Base-by-base conservation (phyloP, 345 rosid species). In the Syzygium grande region DNA sequence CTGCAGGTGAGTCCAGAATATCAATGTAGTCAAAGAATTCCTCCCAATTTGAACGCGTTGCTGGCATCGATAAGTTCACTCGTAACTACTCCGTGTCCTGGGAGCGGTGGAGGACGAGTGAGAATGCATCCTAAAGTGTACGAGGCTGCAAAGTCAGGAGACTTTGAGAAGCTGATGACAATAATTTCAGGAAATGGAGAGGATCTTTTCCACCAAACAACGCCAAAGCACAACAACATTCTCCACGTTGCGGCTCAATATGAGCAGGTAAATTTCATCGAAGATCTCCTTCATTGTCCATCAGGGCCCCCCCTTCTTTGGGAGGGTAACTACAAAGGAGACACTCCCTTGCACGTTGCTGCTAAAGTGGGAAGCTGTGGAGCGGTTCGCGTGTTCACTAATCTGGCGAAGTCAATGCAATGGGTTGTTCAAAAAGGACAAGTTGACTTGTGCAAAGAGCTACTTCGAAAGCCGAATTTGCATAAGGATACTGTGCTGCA, bases 331-430 rank as follows among this genome's bases (percentile, higher is more conserved):
- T n/a, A 61, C 73, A 61, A 61, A 61, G 73, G 73, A 61, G 73
- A 61, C 38, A n/a, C 4, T 6, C 73, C 73, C 73, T n/a, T 61
- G 73, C 73, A 61, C n/a, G 73, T 61, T 12, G 73, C 73, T 6
- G 73, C 73, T 61, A 61, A 61, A 61, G 73, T n/a, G 73, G 73
- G 73, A 61, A 61, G 73, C 2, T 61, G 73, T 0, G 19, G 34
- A 14, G 73, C n/a, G 38, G 19, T 61, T 61, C 73, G 0, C n/a
- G 73, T 61, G 9, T 61, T 61, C 30, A 61, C 14, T n/a, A 19
- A 61, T 61, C 0, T 61, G 73, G 2, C 0, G 5, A 61, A 61
- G n/a, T 61, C 38, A n/a, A 0, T 0, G 38, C 34, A n/a, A n/a
- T 6, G 34, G 19, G 34, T 13, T 61, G 38, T 61, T n/a, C 73